Evolutionary conservation across 208 protist genomes (phyloP).

Genomic region (Entamoeba nuttalli): DNA sequence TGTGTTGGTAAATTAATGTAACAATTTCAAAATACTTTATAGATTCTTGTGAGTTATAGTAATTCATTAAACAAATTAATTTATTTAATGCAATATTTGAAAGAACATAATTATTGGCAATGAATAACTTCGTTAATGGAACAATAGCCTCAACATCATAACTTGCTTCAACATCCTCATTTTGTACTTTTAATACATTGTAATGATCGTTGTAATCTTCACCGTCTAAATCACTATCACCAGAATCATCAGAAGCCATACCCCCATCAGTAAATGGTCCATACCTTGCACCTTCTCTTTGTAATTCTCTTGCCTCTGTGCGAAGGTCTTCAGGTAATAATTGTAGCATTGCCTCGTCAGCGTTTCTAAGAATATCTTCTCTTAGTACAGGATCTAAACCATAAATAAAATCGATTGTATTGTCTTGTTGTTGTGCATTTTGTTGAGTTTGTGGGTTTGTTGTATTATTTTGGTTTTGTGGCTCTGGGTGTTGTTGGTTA

Average conservation of each 20-base stretch:
- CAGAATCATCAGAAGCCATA: neutral
- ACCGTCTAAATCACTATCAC: neutral
- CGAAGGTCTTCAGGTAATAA: neutral
- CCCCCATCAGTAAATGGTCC: neutral
- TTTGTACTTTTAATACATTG: neutral
- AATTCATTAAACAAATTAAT: neutral
- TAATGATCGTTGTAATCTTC: neutral
- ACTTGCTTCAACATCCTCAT: neutral
- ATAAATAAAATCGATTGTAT: neutral
- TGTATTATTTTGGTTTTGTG: neutral
- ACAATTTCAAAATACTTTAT: neutral
- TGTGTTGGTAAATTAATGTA: neutral
- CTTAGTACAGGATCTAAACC: neutral
- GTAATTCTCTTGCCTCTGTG: neutral
- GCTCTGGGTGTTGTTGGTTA: neutral
- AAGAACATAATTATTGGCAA: neutral
- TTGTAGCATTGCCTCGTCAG: neutral
- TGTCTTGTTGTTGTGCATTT: neutral
- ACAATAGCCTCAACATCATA: neutral
- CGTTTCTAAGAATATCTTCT: neutral
- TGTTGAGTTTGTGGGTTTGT: neutral
- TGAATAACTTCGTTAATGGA: neutral
- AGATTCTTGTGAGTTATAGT: neutral
- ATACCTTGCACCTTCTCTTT: neutral
- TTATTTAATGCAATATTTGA: neutral